Conservation (phyloP, 768 basidiomycete genomes). For the Pleurotus cornucopiae region DNA sequence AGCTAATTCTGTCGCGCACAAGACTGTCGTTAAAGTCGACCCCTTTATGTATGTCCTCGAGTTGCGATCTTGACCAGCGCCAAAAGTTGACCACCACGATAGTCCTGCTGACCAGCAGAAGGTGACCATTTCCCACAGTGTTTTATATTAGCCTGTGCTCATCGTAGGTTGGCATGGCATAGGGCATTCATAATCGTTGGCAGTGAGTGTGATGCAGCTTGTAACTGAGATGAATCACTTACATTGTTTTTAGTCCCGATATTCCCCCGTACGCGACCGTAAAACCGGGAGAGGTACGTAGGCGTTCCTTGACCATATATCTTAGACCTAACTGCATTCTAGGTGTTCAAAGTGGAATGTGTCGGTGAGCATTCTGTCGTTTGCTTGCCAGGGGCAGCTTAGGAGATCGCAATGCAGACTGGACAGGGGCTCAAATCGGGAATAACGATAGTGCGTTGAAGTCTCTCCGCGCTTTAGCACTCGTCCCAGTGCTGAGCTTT, state of each 20-base stretch:
- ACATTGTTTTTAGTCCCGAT: constrained; percentile 40
- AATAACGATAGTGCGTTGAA: constrained; percentile 60
- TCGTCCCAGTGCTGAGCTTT: background rate
- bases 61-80: background rate
- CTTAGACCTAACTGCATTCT: background rate
- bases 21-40: constrained; percentile 59
- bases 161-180: background rate
- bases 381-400: too few relatives aligned
- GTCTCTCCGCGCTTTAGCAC: background rate
- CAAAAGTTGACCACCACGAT: background rate
- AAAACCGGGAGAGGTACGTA: constrained; percentile 52
- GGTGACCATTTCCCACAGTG: constrained; percentile 26
- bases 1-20: constrained; percentile 57
- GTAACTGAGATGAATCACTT: background rate
- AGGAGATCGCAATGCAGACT: constrained; percentile 39
- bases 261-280: constrained; percentile 61
- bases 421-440: constrained; percentile 78
- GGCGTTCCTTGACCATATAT: background rate
- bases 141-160: background rate
- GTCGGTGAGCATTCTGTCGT: constrained; percentile 39
- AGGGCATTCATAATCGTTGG: constrained; percentile 73
- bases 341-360: constrained; percentile 72
- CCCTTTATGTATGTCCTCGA: constrained; percentile 54
- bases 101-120: constrained; percentile 56
- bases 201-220: constrained; percentile 43